These are phyloP conservation scores for Daedaleopsis sinensis DNA, from an alignment of 768 basidiomycete species.

Conservation along the genomic window DNA sequence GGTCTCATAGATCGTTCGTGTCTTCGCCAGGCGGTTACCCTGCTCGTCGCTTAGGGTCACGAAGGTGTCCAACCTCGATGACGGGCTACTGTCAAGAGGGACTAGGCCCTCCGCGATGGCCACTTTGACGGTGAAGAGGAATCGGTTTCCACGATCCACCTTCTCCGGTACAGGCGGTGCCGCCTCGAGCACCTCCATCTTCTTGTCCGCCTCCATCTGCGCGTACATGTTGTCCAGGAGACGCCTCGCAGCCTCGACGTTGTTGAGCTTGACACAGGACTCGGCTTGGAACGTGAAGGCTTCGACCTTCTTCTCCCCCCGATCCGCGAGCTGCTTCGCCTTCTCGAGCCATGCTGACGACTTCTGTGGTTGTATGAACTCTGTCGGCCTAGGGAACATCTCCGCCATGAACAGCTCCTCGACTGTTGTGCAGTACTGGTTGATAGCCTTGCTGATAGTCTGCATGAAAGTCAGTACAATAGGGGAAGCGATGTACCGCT, in stretches of 20 bases:
- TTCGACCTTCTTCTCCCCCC: slow-evolving; percentile 89
- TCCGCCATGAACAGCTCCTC: slow-evolving; percentile 92
- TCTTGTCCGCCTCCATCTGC: slow-evolving; percentile 87
- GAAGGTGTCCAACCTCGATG: slow-evolving; percentile 87
- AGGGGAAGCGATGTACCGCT: background rate
- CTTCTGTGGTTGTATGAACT: slow-evolving; percentile 82
- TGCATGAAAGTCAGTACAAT: slow-evolving; percentile 31
- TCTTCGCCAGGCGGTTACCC: slow-evolving; percentile 89
- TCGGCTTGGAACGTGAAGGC: slow-evolving; percentile 94
- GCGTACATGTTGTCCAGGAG: slow-evolving; percentile 94
- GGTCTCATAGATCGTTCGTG: slow-evolving; percentile 92
- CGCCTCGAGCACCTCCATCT: slow-evolving; percentile 62
- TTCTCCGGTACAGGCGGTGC: slow-evolving; percentile 78
- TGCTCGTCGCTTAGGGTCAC: slow-evolving; percentile 93
- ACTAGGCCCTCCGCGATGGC: slow-evolving; percentile 89
- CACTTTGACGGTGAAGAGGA: slow-evolving; percentile 93
- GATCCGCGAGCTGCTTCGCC: slow-evolving; percentile 72
- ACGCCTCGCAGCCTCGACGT: slow-evolving; percentile 88
- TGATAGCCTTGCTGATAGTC: slow-evolving; percentile 90
- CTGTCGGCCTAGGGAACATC: slow-evolving; percentile 86
- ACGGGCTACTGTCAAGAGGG: slow-evolving; percentile 72
- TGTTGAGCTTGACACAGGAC: slow-evolving; percentile 97
- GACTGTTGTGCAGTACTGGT: slow-evolving; percentile 87
- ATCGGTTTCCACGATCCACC: slow-evolving; percentile 57
- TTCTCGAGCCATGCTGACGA: slow-evolving; percentile 89